Percentiles rank a stretch among this genome's conserved stretches.
phyloP scores from a whole-genome alignment of 2,329 filamentous ascomycete genomes.

The Aspergillus quadricinctus region DNA sequence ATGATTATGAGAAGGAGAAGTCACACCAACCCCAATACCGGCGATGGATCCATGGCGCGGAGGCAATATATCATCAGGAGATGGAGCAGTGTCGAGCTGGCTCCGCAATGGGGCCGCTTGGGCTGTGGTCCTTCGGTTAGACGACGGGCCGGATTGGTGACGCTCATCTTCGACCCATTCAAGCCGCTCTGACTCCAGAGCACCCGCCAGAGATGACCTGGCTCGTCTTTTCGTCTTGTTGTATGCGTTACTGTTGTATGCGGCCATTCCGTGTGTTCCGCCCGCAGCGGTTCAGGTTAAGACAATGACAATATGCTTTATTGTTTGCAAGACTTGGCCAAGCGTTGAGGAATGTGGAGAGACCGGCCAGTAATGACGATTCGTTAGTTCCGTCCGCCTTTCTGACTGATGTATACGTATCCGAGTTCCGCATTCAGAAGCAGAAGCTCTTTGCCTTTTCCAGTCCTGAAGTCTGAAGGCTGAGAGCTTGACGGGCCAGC shows the following conservation, averaged over 20 bases:
- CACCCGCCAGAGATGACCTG: slow-evolving; percentile 69
- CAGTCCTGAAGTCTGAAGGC: not conserved
- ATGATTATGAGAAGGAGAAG: slow-evolving; percentile 22
- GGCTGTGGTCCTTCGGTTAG: slow-evolving; percentile 52
- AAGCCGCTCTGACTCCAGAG: slow-evolving; percentile 70
- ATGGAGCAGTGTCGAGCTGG: slow-evolving; percentile 59
- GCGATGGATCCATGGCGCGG: slow-evolving; percentile 37
- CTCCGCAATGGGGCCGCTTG: slow-evolving; percentile 65
- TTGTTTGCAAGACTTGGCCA: slow-evolving; percentile 5
- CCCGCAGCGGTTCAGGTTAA: slow-evolving; percentile 19
- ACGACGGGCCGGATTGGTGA: slow-evolving; percentile 20
- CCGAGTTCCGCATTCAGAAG: not conserved
- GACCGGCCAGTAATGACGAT: slow-evolving; percentile 15
- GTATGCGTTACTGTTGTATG: slow-evolving; percentile 14
- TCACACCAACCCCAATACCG: slow-evolving; percentile 34
- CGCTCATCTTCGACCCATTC: slow-evolving; percentile 61
- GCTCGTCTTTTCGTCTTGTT: slow-evolving; percentile 13
- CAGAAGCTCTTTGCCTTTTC: not conserved
- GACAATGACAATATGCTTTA: slow-evolving; percentile 7
- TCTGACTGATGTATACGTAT: not conserved
- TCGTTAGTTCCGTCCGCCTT: slow-evolving; percentile 1
- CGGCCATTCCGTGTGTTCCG: slow-evolving; percentile 26
- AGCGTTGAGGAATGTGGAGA: slow-evolving; percentile 20
- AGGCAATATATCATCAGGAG: slow-evolving; percentile 40
- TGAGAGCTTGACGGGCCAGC: not conserved